These are phyloP conservation scores for Erythrobasidium hasegawianum DNA, from an alignment of 1,284 basidiomycete genomes.

Conservation along the genomic window DNA sequence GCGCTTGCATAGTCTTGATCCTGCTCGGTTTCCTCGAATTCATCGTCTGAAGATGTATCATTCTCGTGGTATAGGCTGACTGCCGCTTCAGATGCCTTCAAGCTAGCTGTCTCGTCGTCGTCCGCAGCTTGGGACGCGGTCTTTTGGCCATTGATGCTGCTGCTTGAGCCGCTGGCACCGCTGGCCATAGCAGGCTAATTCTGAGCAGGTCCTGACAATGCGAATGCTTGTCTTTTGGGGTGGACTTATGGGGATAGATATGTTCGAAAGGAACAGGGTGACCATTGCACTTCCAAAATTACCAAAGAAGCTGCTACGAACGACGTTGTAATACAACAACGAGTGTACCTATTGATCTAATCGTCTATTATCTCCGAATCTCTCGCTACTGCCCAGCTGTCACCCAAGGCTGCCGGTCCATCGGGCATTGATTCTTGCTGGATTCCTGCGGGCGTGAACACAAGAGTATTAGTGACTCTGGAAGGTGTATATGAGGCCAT, in stretches of 20 bases:
- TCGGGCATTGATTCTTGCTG: constrained; percentile 61
- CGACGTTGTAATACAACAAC: constrained; percentile 3
- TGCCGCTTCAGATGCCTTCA: neutral
- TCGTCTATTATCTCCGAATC: too few relatives aligned
- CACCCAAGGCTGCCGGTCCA: constrained; percentile 86
- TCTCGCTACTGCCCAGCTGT: constrained; percentile 21
- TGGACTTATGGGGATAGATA: too few relatives aligned
- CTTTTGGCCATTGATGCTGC: too few relatives aligned
- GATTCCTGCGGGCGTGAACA: constrained; percentile 19
- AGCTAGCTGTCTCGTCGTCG: neutral
- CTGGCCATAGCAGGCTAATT: neutral
- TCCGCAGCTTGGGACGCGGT: too few relatives aligned
- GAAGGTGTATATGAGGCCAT: too few relatives aligned
- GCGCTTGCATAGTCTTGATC: constrained; percentile 27
- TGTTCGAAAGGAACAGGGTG: too few relatives aligned
- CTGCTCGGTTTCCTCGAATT: neutral
- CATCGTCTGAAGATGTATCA: neutral
- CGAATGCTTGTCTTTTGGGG: too few relatives aligned
- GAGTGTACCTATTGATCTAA: constrained; percentile 1
- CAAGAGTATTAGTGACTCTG: too few relatives aligned
- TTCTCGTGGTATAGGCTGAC: constrained; percentile 1
- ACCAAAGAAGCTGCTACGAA: too few relatives aligned
- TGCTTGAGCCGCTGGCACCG: too few relatives aligned
- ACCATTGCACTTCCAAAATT: too few relatives aligned
- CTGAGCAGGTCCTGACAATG: neutral